A percentile compares a stretch with the other conserved stretches of the same genome.
Evolutionary conservation across 257 asterid species (phyloP).

Genomic region (Solanum chilense): DNA sequence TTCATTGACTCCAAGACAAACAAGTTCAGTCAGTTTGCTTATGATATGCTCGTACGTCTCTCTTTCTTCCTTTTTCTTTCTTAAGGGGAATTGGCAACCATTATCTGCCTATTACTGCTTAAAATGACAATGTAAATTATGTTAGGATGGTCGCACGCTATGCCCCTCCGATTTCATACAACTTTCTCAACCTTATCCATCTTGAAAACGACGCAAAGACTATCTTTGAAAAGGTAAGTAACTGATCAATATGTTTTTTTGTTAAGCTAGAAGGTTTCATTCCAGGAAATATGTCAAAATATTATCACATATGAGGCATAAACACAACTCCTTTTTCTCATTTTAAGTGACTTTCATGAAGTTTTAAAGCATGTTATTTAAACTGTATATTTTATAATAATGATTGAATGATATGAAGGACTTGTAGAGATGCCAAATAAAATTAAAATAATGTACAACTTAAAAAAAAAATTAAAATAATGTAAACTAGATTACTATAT

Average conservation of each 20-base stretch:
- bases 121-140: neutral
- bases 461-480: neutral
- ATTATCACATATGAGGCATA: neutral
- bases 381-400: neutral
- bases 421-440: neutral
- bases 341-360: neutral
- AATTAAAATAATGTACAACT: neutral
- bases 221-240: slow-evolving; percentile 51
- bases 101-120: neutral
- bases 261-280: neutral
- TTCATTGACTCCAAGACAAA: slow-evolving; percentile 67
- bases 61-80: neutral
- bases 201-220: slow-evolving; percentile 45
- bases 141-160: slow-evolving; percentile 78
- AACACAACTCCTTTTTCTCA: neutral
- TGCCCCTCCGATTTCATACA: slow-evolving; percentile 77
- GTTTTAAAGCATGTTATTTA: neutral
- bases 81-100: neutral
- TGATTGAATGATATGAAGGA: neutral
- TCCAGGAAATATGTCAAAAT: neutral
- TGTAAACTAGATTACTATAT: neutral
- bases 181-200: slow-evolving; percentile 70
- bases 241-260: neutral
- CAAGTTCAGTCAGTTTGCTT: slow-evolving; percentile 85
- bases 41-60: slow-evolving; percentile 87